Percentiles rank a stretch among this genome's conserved stretches.
Evolutionary conservation across 2,329 filamentous ascomycete genomes (phyloP).

Genomic region (Alternaria rosae): DNA sequence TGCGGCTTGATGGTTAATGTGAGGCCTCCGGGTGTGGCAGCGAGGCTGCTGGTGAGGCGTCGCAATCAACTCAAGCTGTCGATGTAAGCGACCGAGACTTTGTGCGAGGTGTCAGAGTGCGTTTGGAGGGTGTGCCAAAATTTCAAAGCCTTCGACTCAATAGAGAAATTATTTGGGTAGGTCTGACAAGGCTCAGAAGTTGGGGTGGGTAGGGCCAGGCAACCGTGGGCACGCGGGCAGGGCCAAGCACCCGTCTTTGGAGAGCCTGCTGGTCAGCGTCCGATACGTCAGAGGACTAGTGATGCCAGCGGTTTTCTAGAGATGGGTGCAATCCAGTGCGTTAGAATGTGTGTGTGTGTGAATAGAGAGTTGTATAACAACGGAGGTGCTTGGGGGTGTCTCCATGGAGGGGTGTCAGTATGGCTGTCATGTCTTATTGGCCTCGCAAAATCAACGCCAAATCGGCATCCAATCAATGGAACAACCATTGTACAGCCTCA

Average conservation of each 20-base stretch:
- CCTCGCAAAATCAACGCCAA: background rate
- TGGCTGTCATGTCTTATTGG: slow-evolving; percentile 17
- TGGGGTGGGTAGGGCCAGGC: slow-evolving; percentile 18
- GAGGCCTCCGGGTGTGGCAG: background rate
- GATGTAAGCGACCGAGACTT: background rate
- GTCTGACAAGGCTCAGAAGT: slow-evolving; percentile 20
- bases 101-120: background rate
- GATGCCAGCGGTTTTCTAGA: background rate
- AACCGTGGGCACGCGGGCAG: slow-evolving; percentile 8
- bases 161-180: background rate
- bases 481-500: slow-evolving; percentile 18
- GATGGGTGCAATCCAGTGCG: background rate
- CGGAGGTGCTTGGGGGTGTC: slow-evolving; percentile 12
- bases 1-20: background rate
- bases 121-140: background rate
- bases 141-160: background rate
- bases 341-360: slow-evolving; percentile 2
- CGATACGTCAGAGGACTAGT: background rate
- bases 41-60: slow-evolving; percentile 7
- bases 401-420: slow-evolving; percentile 2
- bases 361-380: slow-evolving; percentile 13
- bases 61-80: slow-evolving; percentile 10
- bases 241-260: slow-evolving; percentile 4
- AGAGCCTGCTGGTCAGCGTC: slow-evolving; percentile 2
- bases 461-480: slow-evolving; percentile 9